These are phyloP conservation scores for Chaetomium strumarium DNA, from an alignment of 2,329 filamentous ascomycete species.

Conservation along the genomic window DNA sequence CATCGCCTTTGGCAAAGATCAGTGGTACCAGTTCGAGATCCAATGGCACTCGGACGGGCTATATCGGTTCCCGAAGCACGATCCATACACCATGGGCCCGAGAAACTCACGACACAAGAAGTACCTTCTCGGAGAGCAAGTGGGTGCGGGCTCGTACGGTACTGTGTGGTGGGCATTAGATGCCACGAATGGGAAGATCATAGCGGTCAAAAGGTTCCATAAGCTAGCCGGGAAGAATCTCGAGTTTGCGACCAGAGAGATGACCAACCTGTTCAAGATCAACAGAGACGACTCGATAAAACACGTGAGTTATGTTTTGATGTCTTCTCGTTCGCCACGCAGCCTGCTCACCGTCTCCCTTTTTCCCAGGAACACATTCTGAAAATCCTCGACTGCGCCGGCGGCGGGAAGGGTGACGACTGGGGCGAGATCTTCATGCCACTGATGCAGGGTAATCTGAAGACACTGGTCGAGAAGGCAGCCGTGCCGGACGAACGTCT, in stretches of 20 bases:
- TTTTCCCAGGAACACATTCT: constrained; percentile 22
- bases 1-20: constrained; percentile 23
- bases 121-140: constrained; percentile 22
- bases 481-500: constrained; percentile 3
- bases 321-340: neutral
- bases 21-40: constrained; percentile 26
- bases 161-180: constrained; percentile 23
- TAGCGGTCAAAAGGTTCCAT: constrained; percentile 29
- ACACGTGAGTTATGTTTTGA: constrained; percentile 17
- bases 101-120: constrained; percentile 14
- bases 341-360: neutral
- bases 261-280: constrained; percentile 25
- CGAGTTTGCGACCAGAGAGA: constrained; percentile 26
- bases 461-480: constrained; percentile 13
- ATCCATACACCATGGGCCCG: constrained; percentile 21
- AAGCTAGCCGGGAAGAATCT: constrained; percentile 24
- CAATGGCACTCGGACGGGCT: constrained; percentile 23
- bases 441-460: constrained; percentile 22
- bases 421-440: constrained; percentile 26
- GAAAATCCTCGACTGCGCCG: constrained; percentile 19
- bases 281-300: constrained; percentile 18
- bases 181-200: constrained; percentile 21
- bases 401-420: constrained; percentile 15
- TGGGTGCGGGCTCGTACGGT: constrained; percentile 27
- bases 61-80: constrained; percentile 18